Evolutionary conservation across 106 monocot genomes (phyloP).

Genomic region (Dendrobium chrysotoxum): DNA sequence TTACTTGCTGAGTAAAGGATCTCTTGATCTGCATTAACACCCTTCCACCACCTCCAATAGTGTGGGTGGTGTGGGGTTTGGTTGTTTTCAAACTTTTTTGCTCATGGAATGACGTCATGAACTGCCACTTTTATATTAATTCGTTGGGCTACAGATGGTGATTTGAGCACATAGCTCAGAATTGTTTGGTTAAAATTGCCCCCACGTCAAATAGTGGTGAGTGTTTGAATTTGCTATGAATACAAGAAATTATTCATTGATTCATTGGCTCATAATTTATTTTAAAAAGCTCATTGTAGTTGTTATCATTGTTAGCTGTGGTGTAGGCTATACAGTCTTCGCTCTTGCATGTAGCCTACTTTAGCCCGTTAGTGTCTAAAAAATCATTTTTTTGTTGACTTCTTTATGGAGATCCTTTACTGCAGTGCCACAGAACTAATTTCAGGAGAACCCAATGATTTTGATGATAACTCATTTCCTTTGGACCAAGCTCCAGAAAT

Average conservation of each 20-base stretch:
- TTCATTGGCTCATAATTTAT: not conserved
- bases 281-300: not conserved
- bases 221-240: not conserved
- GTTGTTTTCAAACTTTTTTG: not conserved
- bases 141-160: not conserved
- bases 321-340: not conserved
- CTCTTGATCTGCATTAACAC: not conserved
- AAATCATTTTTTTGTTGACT: not conserved
- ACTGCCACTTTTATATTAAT: not conserved
- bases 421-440: slow-evolving; percentile 23
- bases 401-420: not conserved
- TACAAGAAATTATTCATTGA: not conserved
- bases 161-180: not conserved
- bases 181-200: not conserved
- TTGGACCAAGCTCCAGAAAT: slow-evolving; percentile 40
- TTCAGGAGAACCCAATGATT: slow-evolving; percentile 11
- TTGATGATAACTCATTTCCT: slow-evolving; percentile 9
- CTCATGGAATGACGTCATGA: not conserved
- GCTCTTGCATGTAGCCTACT: not conserved
- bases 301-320: not conserved
- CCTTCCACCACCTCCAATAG: not conserved
- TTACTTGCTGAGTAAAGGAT: not conserved
- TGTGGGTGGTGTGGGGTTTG: not conserved
- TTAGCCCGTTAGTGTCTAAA: not conserved
- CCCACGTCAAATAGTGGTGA: not conserved